Evolutionary conservation across 208 protist genomes (phyloP).

Genomic region (Trypanosoma lewisi): DNA sequence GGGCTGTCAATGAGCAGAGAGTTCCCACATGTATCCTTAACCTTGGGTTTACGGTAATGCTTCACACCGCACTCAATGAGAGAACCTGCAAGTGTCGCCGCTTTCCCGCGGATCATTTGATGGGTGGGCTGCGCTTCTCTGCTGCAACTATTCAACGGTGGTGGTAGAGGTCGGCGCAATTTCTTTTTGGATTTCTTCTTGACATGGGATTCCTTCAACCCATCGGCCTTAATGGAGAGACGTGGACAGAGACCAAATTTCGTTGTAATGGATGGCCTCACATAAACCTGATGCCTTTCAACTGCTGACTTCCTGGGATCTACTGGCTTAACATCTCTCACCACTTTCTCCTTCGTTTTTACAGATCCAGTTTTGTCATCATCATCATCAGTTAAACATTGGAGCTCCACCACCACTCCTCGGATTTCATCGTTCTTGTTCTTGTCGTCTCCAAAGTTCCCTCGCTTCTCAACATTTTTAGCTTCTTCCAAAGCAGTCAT

Average conservation of each 20-base stretch:
- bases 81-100: constrained; percentile 10
- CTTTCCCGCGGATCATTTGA: neutral
- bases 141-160: constrained; percentile 13
- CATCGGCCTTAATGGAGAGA: neutral
- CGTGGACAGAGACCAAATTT: neutral
- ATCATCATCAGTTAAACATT: neutral
- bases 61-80: constrained; percentile 7
- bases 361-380: neutral
- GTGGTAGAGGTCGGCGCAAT: constrained; percentile 1
- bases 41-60: neutral
- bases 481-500: neutral
- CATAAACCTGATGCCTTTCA: neutral
- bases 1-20: neutral
- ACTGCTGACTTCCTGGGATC: neutral
- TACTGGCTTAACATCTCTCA: neutral
- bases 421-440: neutral
- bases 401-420: neutral
- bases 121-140: neutral
- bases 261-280: neutral
- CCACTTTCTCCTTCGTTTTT: too few relatives aligned
- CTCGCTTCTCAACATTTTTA: neutral
- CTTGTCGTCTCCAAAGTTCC: neutral
- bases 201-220: neutral
- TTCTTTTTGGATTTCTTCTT: neutral
- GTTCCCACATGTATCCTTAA: neutral